phyloP scores from a whole-genome alignment of 768 basidiomycete species.

The Boletellus emodensis region DNA sequence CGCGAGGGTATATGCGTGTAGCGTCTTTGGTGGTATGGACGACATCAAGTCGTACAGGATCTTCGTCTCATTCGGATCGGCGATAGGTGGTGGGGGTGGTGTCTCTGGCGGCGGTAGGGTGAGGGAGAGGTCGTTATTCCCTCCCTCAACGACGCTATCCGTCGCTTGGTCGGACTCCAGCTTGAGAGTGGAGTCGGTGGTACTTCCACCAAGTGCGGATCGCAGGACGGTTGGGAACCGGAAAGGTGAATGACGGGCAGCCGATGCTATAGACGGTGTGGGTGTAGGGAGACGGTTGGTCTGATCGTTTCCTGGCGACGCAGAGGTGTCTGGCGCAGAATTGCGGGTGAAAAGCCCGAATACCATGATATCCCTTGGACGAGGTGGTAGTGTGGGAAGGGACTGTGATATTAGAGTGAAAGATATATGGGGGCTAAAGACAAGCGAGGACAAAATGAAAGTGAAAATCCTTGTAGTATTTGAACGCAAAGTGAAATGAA shows the following conservation, averaged over 20 bases:
- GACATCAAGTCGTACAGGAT: constrained; percentile 49
- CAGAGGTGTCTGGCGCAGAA: constrained; percentile 8
- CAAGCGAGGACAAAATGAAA: constrained; percentile 1
- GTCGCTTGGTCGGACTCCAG: constrained; percentile 10
- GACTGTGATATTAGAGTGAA: background rate
- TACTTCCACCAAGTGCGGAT: constrained; percentile 15
- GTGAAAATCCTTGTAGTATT: constrained; percentile 8
- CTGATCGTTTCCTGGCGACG: constrained; percentile 7
- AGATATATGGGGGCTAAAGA: background rate
- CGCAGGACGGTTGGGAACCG: constrained; percentile 17
- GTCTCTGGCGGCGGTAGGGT: constrained; percentile 28
- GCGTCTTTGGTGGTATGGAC: constrained; percentile 61
- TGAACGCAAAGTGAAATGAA: constrained; percentile 11
- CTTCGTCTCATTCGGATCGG: constrained; percentile 39
- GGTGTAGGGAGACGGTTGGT: constrained; percentile 47
- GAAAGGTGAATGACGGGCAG: constrained; percentile 20
- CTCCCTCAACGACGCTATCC: constrained; percentile 7
- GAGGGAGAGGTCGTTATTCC: constrained; percentile 5
- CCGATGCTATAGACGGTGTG: constrained; percentile 45
- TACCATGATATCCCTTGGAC: constrained; percentile 28
- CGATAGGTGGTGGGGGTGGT: constrained; percentile 32
- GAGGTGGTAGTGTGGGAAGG: too few relatives aligned
- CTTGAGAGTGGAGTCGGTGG: constrained; percentile 20
- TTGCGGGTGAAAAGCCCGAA: constrained; percentile 42
- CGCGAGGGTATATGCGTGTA: constrained; percentile 58